Conservation (phyloP, 1,139 yeast genomes). For the Sugiyamaella xylanicola region DNA sequence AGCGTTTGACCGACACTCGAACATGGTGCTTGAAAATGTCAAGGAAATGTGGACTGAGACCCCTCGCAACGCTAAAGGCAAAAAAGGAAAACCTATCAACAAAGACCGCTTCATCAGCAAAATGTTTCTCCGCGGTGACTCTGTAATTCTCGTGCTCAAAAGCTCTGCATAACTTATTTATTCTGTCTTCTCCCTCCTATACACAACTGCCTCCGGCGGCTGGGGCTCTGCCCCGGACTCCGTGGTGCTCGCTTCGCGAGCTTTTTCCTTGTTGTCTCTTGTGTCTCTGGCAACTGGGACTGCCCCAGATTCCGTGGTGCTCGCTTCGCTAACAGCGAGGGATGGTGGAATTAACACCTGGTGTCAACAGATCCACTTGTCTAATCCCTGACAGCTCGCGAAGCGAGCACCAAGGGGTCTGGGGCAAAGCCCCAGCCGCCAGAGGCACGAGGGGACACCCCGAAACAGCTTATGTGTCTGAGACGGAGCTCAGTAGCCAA, state of each 20-base stretch:
- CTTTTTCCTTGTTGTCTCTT: not conserved
- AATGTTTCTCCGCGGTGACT: constrained; percentile 92
- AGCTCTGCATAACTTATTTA: constrained; percentile 27
- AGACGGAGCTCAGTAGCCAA: not conserved
- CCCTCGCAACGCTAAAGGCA: constrained; percentile 65
- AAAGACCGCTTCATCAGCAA: constrained; percentile 87
- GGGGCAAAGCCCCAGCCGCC: not conserved
- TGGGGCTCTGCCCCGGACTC: not conserved
- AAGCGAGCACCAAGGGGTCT: not conserved
- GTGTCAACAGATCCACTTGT: too few species aligned
- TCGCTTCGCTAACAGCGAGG: not conserved
- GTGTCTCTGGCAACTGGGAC: not conserved
- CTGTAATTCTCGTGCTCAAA: constrained; percentile 76
- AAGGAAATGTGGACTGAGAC: constrained; percentile 88
- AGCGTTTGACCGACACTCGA: constrained; percentile 95
- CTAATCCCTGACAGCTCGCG: too few species aligned
- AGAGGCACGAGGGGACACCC: too few species aligned
- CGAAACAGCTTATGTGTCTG: too few species aligned
- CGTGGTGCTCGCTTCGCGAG: not conserved
- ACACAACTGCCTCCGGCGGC: not conserved
- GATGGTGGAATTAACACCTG: too few species aligned
- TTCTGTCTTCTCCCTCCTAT: not conserved
- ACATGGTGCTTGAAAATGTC: constrained; percentile 88
- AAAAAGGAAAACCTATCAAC: constrained; percentile 66
- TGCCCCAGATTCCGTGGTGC: not conserved